Base-by-base conservation (phyloP, 305 asterid species). In the Fraxinus latifolia region DNA sequence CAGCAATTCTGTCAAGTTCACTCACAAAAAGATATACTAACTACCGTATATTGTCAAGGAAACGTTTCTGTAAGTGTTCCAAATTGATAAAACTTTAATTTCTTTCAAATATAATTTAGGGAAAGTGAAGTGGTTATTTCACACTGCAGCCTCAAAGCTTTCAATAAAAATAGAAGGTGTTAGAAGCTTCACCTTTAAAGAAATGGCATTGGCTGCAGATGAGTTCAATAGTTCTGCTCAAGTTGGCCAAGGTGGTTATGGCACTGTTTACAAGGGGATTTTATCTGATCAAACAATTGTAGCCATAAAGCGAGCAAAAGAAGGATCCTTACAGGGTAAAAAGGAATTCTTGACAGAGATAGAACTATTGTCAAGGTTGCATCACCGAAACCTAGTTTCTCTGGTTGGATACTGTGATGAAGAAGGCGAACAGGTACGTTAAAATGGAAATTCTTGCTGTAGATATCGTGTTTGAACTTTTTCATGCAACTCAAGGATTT, bases 321-420 rank as follows among this genome's bases (percentile, higher is more conserved):
- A 84, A 79, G 89, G 87, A 79, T 89, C 91, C 17, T 85, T 89
- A 55, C 89, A 89, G 85, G 90, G 91, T 74, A 83, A 84, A 79
- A 89, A 77, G 83, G 90, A 89, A 86, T 89, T 89, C 81, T 81
- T 89, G 82, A 89, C 88, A 17, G 91, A 89, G 85, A 89, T 89
- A 7, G 92, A 87, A 77, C 29, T 89, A 19, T 84, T 89, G 73
- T 87, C 89, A 36, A 87, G 92, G 85, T 75, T 86, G 65, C 92
- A 89, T 83, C 92, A 89, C 83, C 85, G 92, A 55, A 89, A 89
- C 82, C 85, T 89, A 29, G 92, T 89, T 79, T 85, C 84, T 23
- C 84, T 89, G 78, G 68, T 81, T 25, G 92, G 92, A 27, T 89
- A 86, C 77, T 87, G 90, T 62, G 88, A 83, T 23, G 88, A 89